Conservation (phyloP, 2,329 filamentous ascomycete species). For the Beauveria sp. region DNA sequence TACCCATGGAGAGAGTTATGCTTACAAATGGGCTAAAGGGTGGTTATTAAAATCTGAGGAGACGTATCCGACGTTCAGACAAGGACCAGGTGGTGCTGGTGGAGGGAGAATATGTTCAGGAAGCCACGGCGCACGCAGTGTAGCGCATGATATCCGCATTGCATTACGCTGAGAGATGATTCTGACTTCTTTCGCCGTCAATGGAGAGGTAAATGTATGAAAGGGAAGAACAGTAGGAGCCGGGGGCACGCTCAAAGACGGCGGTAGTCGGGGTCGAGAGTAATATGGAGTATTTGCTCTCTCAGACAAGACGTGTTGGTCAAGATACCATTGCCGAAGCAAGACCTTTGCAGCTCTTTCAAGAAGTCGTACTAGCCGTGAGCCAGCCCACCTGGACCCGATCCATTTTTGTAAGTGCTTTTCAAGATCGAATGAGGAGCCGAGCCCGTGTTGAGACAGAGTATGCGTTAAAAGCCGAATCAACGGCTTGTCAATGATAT, state of each 20-base stretch:
- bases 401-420: constrained; percentile 52
- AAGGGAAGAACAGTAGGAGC: constrained; percentile 94
- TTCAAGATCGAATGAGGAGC: constrained; percentile 29
- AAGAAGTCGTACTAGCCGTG: constrained; percentile 71
- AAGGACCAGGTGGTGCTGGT: constrained; percentile 70
- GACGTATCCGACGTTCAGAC: constrained; percentile 89
- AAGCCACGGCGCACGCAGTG: constrained; percentile 80
- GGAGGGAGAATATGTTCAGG: constrained; percentile 75
- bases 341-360: constrained; percentile 75
- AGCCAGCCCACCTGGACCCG: constrained; percentile 78
- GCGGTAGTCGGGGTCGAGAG: constrained; percentile 63
- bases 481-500: constrained; percentile 51
- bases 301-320: constrained; percentile 60
- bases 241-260: constrained; percentile 66
- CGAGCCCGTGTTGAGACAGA: constrained; percentile 32
- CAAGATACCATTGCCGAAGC: constrained; percentile 81
- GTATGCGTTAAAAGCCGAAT: constrained; percentile 44
- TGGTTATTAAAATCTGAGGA: constrained; percentile 99
- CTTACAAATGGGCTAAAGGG: constrained; percentile 78
- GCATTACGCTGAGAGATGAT: constrained; percentile 94
- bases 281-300: constrained; percentile 56
- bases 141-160: constrained; percentile 84
- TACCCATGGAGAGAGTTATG: not conserved
- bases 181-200: constrained; percentile 85
- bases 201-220: constrained; percentile 92